Evolutionary conservation across 2,329 filamentous ascomycete genomes (phyloP).

Genomic region (Coniella lustricola): DNA sequence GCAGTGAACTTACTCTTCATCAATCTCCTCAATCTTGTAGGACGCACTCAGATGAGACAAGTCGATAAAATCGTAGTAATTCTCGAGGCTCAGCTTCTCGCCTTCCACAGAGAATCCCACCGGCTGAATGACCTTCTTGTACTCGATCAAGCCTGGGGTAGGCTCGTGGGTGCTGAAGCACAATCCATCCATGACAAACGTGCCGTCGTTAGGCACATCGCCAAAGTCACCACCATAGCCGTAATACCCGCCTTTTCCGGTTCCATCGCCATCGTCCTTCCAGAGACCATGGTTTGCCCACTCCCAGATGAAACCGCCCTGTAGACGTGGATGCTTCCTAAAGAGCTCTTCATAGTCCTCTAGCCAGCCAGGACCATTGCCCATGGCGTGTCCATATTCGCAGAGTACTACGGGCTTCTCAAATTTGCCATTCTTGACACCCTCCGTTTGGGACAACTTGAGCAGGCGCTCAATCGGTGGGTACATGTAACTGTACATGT

Average conservation of each 20-base stretch:
- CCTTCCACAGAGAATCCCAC: conserved; percentile 34
- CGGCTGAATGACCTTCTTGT: conserved; percentile 52
- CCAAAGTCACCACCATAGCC: conserved; percentile 58
- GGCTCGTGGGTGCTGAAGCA: conserved; percentile 47
- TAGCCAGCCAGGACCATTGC: conserved; percentile 64
- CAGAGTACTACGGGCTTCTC: conserved; percentile 54
- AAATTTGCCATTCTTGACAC: conserved; percentile 36
- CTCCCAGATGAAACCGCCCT: conserved; percentile 63
- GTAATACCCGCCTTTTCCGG: conserved; percentile 36
- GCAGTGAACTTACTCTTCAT: conserved; percentile 30
- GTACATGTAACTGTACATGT: conserved; percentile 66
- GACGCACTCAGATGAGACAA: conserved; percentile 35
- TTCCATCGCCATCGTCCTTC: conserved; percentile 34
- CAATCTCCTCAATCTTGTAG: conserved; percentile 38
- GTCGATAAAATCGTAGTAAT: conserved; percentile 42
- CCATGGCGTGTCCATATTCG: conserved; percentile 61
- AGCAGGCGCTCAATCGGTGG: conserved; percentile 45
- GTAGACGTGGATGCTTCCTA: conserved; percentile 50
- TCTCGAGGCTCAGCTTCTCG: conserved; percentile 34
- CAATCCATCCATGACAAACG: conserved; percentile 57
- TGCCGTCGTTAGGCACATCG: conserved; percentile 52
- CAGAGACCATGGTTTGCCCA: conserved; percentile 57
- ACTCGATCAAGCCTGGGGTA: conserved; percentile 48
- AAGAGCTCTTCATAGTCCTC: conserved; percentile 63
- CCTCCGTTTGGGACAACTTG: conserved; percentile 35